Evolutionary conservation across 2,329 filamentous ascomycete genomes (phyloP), one percentile per base, ranked within the genome.

Genomic region (Sordariomycetes sp.): DNA sequence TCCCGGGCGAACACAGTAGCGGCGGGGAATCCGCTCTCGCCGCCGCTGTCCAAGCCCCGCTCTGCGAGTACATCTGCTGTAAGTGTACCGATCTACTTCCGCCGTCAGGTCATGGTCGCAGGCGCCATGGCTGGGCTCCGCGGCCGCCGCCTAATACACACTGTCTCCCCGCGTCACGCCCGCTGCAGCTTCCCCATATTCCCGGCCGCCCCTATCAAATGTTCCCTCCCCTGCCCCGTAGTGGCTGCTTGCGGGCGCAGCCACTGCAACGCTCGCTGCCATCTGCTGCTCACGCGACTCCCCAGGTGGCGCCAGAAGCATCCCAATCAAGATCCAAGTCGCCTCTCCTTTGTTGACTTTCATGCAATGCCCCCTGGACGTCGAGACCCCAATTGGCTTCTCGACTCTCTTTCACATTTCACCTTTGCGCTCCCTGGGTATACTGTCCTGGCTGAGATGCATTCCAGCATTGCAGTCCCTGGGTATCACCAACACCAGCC

Each of bases 81-180:
- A 57, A 57, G 54, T 57, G 40, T 34, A 40, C 54, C 43, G 54
- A 57, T 57, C 43, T 35, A 35, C 24, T 51, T 35, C 40, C 40
- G 54, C 40, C 43, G 50, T 57, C 54, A 57, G 54, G 43, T 43
- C 54, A 57, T 57, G 16, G 18, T 35, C 24, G 54, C 54, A 50
- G 46, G 5, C 22, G n/a, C 46, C 46, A 14, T 24, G n/a, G 20
- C 46, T 12, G 46, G 22, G 46, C 22, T 22, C 46, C 20, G n/a
- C 43, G 10, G 16, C 43, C 43, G n/a, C 43, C 16, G n/a, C 20
- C 20, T 24, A 50, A 12, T 25, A 50, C 24, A 28, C 43, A 43
- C 54, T 48, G 40, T 46, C 40, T 18, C 40, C 16, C 16, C 16
- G 14, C 37, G 12, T n/a, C 37, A n/a, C n/a, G 16, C 16, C 40